Base-by-base conservation (phyloP, 768 basidiomycete genomes). In the Dioszegia aurantiaca region DNA sequence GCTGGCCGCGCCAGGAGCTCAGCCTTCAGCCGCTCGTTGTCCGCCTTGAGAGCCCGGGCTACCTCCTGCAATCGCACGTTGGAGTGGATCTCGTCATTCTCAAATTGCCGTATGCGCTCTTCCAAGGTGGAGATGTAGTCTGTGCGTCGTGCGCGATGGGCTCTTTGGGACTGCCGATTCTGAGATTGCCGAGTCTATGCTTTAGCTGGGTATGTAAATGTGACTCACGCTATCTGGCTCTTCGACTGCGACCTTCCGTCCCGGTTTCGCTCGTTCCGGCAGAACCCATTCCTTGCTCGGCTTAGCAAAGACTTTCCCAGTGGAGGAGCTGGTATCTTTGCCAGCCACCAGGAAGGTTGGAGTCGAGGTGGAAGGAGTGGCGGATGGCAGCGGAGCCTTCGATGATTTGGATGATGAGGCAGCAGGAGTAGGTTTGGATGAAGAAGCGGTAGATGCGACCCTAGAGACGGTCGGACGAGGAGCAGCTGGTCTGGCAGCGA, bases 281-380 rank as follows among this genome's bases (percentile, higher is more conserved):
- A 76, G 40, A 1, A 76, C 73, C 75, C 75, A 76, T 56, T 76
- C 72, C 30, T 74, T 74, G 28, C 63, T 71, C 8, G 75, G 72
- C 44, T 70, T 72, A 2, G 73, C 75, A 59, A 74, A 76, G 11
- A 76, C 64, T 43, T 66, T 69, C 2, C 75, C 75, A 12, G 70
- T 57, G 1, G 73, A 75, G 0, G 71, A 73, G 11, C 71, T 73
- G 0, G 71, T 75, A 42, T 75, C 74, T 56, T 74, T 74, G 2
- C 65, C 58, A 0, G 39, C 45, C 0, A 36, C 41, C 9, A 44
- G 41, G 54, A 53, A 53, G 6, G 48, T 28, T 19, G 48, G n/a
- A 12, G 9, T 33, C 4, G 61, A 28, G 2, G 56, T n/a, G 8
- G 37, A 54, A 14, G 60, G 47, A 11, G 21, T 40, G 39, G 37